These are phyloP conservation scores for Nigrospora oryzae DNA, from an alignment of 2,329 filamentous ascomycete species.

Conservation along the genomic window DNA sequence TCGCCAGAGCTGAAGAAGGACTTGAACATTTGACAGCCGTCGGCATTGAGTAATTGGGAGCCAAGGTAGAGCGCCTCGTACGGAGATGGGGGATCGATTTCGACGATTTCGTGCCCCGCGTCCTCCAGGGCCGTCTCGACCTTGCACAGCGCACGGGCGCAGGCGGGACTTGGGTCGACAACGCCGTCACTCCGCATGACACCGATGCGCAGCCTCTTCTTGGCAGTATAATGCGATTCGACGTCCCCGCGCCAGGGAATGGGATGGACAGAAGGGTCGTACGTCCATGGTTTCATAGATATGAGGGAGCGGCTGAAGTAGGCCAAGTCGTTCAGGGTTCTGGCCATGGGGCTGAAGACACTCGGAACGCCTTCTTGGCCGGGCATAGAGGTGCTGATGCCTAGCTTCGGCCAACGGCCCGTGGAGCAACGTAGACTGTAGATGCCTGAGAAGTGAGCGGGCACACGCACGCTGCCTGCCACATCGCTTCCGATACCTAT, in stretches of 20 bases:
- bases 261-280: conserved; percentile 79
- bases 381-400: conserved; percentile 79
- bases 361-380: conserved; percentile 85
- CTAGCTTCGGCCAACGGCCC: conserved; percentile 81
- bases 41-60: conserved; percentile 73
- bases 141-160: conserved; percentile 64
- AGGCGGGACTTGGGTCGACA: conserved; percentile 80
- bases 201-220: conserved; percentile 62
- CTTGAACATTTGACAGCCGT: conserved; percentile 74
- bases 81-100: conserved; percentile 56
- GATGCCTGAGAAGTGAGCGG: conserved; percentile 83
- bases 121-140: conserved; percentile 59
- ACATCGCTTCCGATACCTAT: conserved; percentile 91
- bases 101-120: conserved; percentile 68
- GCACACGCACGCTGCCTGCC: conserved; percentile 77
- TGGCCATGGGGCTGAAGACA: conserved; percentile 88
- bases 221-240: conserved; percentile 49
- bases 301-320: conserved; percentile 79
- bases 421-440: conserved; percentile 83
- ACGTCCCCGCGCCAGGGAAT: conserved; percentile 65
- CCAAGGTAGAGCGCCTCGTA: conserved; percentile 71
- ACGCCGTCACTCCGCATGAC: conserved; percentile 74
- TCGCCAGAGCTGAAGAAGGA: conserved; percentile 71
- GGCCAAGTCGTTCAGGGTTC: conserved; percentile 71
- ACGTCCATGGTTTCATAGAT: conserved; percentile 78